Conservation (phyloP, 2,329 filamentous ascomycete species). For the Fusarium sublunatum region DNA sequence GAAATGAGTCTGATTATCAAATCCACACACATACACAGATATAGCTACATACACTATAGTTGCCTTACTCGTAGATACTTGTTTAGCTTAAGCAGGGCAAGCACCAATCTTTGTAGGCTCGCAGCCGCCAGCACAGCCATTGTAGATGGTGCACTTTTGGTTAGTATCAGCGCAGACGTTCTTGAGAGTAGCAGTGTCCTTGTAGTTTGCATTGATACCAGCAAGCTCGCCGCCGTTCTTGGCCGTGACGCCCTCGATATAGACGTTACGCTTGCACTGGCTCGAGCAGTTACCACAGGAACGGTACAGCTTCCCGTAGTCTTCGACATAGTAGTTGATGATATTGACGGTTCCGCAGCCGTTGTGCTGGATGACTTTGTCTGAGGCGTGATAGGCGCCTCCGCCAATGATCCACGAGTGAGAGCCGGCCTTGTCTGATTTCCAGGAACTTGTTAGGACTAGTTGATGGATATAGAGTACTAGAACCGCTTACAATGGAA, state of each 20-base stretch:
- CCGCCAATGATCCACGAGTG: constrained; percentile 56
- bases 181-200: constrained; percentile 32
- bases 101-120: constrained; percentile 45
- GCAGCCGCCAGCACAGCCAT: constrained; percentile 44
- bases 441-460: constrained; percentile 31
- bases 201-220: constrained; percentile 37
- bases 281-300: constrained; percentile 54
- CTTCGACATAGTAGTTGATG: constrained; percentile 41
- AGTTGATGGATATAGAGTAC: constrained; percentile 34
- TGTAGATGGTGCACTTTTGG: constrained; percentile 41
- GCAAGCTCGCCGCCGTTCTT: constrained; percentile 35
- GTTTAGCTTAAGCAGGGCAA: constrained; percentile 36
- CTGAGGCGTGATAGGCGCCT: constrained; percentile 54
- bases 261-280: constrained; percentile 31
- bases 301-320: constrained; percentile 62
- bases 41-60: too few relatives aligned
- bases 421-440: constrained; percentile 40
- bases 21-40: too few relatives aligned
- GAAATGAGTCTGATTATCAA: too few relatives aligned
- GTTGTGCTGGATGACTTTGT: constrained; percentile 58
- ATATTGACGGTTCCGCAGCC: constrained; percentile 53
- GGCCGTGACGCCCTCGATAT: constrained; percentile 26
- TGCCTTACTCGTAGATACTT: too few relatives aligned
- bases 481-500: constrained; percentile 45
- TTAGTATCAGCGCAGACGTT: constrained; percentile 43